These are phyloP conservation scores for Lomentospora prolificans DNA, from an alignment of 2,329 filamentous ascomycete species.

Conservation along the genomic window DNA sequence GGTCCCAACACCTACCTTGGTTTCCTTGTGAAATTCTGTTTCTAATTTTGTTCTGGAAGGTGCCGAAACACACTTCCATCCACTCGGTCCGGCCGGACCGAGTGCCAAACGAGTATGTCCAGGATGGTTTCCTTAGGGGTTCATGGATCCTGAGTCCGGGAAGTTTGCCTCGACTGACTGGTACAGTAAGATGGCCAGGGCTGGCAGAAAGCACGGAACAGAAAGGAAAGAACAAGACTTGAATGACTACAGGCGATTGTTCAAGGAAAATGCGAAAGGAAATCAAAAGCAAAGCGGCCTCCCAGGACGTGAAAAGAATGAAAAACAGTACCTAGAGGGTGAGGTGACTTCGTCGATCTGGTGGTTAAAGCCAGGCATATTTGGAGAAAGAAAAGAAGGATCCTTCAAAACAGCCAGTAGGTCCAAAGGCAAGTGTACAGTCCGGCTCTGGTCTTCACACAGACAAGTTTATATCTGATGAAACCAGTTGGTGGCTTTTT, in stretches of 20 bases:
- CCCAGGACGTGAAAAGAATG: constrained; percentile 26
- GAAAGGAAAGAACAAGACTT: constrained; percentile 8
- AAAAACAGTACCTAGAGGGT: constrained; percentile 53
- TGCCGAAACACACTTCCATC: not conserved
- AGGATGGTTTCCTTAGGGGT: not conserved
- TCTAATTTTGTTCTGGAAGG: not conserved
- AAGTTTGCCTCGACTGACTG: not conserved
- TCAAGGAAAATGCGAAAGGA: constrained; percentile 12
- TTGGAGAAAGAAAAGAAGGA: constrained; percentile 4
- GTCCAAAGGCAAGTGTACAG: not conserved
- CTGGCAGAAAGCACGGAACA: not conserved
- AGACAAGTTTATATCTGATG: constrained; percentile 6
- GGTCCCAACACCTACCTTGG: not conserved
- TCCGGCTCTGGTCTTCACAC: not conserved
- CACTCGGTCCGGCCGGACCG: not conserved
- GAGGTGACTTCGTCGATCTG: constrained; percentile 50
- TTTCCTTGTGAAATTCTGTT: not conserved
- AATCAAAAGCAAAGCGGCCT: constrained; percentile 11
- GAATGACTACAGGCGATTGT: too few relatives aligned
- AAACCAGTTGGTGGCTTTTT: not conserved
- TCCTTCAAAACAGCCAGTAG: constrained; percentile 2
- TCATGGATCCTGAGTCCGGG: not conserved
- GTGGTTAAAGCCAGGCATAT: constrained; percentile 9
- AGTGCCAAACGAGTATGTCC: not conserved
- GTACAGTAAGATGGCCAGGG: constrained; percentile 3